Percentiles rank a stretch among this genome's conserved stretches.
These are phyloP conservation scores for Ogataea polymorpha DNA, from an alignment of 805 yeast genomes.

Conservation along the genomic window DNA sequence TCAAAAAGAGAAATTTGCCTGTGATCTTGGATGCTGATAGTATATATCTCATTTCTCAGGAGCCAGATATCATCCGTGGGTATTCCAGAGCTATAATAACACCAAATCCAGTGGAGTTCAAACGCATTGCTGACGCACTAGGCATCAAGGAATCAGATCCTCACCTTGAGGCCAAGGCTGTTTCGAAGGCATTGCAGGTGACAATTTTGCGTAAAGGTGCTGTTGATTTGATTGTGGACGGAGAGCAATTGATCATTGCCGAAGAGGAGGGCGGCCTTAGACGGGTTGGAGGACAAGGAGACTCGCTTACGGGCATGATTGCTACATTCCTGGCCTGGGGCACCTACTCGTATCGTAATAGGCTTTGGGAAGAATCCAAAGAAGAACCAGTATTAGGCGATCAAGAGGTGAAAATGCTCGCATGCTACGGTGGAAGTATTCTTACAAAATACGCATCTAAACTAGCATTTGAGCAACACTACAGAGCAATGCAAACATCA, in stretches of 20 bases:
- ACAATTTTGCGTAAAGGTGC: slow-evolving; percentile 73
- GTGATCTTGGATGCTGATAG: slow-evolving; percentile 91
- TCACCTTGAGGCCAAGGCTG: slow-evolving; percentile 25
- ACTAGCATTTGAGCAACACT: slow-evolving; percentile 61
- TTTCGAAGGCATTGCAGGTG: slow-evolving; percentile 52
- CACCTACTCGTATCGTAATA: slow-evolving; percentile 52
- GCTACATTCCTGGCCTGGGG: slow-evolving; percentile 84
- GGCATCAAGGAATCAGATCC: slow-evolving; percentile 26
- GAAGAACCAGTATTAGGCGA: slow-evolving; percentile 30
- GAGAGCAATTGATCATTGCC: slow-evolving; percentile 40
- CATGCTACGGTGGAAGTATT: slow-evolving; percentile 69
- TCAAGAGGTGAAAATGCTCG: slow-evolving; percentile 40
- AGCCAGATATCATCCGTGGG: slow-evolving; percentile 53
- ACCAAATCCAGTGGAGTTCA: slow-evolving; percentile 86
- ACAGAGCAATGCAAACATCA: slow-evolving; percentile 82
- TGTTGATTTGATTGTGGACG: slow-evolving; percentile 59
- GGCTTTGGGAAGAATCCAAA: slow-evolving; percentile 53
- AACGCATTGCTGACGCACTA: slow-evolving; percentile 56
- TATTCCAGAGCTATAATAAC: slow-evolving; percentile 68
- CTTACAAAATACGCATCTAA: slow-evolving; percentile 64
- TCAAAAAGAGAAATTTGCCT: slow-evolving; percentile 58
- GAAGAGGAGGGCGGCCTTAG: slow-evolving; percentile 62
- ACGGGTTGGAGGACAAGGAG: slow-evolving; percentile 97
- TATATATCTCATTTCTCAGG: slow-evolving; percentile 58
- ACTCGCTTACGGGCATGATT: slow-evolving; percentile 81